phyloP scores from a whole-genome alignment of 768 basidiomycete genomes.

The Lyophyllum atratum region DNA sequence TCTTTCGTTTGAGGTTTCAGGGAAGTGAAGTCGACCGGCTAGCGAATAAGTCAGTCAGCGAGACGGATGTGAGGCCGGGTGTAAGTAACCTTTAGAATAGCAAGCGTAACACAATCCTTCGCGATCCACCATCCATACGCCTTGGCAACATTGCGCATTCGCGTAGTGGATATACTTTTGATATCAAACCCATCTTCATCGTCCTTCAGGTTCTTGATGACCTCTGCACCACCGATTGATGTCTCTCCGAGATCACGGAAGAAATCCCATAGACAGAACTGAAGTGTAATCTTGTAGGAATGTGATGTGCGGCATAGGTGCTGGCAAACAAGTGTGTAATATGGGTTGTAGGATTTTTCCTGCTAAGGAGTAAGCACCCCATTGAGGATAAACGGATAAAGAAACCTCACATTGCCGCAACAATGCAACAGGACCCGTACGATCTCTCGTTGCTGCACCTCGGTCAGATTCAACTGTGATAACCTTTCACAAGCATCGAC shows the following conservation, averaged over 20 bases:
- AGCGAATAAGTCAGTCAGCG: constrained; percentile 1
- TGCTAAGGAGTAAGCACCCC: constrained; percentile 28
- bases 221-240: constrained; percentile 75
- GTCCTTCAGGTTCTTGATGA: constrained; percentile 67
- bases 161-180: constrained; percentile 55
- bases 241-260: constrained; percentile 87
- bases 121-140: constrained; percentile 95
- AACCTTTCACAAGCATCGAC: constrained; percentile 94
- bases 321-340: constrained; percentile 87
- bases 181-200: constrained; percentile 48
- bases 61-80: background rate
- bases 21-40: constrained; percentile 87
- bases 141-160: constrained; percentile 73
- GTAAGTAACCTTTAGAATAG: constrained; percentile 76
- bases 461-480: constrained; percentile 78
- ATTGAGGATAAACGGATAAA: background rate
- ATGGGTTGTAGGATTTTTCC: constrained; percentile 95
- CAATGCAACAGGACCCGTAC: constrained; percentile 93
- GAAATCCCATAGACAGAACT: constrained; percentile 97
- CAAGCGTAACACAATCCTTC: constrained; percentile 73
- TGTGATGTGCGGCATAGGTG: constrained; percentile 80
- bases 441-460: constrained; percentile 93
- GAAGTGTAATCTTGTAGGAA: constrained; percentile 87
- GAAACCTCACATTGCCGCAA: constrained; percentile 72
- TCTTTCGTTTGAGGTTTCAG: constrained; percentile 61